Conservation (phyloP, 73 alveolate species). For the Paramecium octaurelia region DNA sequence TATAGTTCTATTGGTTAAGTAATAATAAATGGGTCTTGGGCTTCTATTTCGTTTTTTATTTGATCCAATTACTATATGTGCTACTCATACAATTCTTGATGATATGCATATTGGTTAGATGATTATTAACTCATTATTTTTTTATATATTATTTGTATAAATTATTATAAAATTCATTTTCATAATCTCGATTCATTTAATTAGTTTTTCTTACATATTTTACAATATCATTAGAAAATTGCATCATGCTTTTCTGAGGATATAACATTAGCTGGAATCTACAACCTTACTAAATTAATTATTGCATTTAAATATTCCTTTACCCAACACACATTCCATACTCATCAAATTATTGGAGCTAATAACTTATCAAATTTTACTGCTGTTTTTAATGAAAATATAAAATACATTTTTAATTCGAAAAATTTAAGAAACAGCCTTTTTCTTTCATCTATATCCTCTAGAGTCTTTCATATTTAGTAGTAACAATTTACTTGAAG, state of each 20-base stretch:
- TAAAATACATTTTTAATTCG: too few species aligned
- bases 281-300: not conserved
- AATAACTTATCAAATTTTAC: not conserved
- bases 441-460: not conserved
- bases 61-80: slow-evolving; percentile 45
- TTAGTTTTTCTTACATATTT: too few species aligned
- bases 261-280: not conserved
- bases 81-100: not conserved
- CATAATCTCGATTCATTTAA: not conserved
- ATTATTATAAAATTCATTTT: slow-evolving; percentile 23
- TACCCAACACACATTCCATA: not conserved
- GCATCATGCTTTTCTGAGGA: slow-evolving; percentile 36
- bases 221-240: too few species aligned
- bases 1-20: slow-evolving; percentile 2
- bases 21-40: slow-evolving; percentile 14
- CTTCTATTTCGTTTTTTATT: slow-evolving; percentile 61
- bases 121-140: not conserved
- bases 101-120: not conserved
- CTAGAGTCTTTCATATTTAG: too few species aligned
- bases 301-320: not conserved
- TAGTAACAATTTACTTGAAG: too few species aligned
- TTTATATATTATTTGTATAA: not conserved
- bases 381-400: not conserved
- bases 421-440: not conserved
- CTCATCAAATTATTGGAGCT: not conserved